Conservation (phyloP, 2,329 filamentous ascomycete genomes). For the Macroventuria anomochaeta region DNA sequence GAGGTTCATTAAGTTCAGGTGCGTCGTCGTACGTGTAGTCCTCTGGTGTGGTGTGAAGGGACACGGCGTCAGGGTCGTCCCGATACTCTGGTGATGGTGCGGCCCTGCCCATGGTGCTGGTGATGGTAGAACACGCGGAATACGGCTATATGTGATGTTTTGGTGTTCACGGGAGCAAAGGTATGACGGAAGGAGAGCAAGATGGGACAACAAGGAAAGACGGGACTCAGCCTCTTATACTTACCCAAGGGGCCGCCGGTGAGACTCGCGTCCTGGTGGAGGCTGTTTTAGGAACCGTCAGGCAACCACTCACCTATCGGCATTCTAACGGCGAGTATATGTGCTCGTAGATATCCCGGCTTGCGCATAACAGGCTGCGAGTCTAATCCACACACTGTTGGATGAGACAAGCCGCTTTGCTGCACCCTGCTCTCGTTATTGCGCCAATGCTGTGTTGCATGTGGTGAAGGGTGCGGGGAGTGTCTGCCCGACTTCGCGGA, state of each 20-base stretch:
- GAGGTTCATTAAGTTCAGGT: slow-evolving; percentile 42
- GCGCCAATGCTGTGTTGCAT: background rate
- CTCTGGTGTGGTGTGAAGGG: slow-evolving; percentile 49
- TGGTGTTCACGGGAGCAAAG: background rate
- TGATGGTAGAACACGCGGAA: background rate
- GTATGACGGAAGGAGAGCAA: background rate
- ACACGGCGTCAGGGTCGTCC: slow-evolving; percentile 49
- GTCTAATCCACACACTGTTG: too few species aligned
- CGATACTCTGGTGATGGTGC: slow-evolving; percentile 34
- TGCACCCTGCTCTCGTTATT: background rate
- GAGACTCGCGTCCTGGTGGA: slow-evolving; percentile 26
- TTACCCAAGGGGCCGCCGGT: slow-evolving; percentile 22
- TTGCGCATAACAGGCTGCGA: background rate
- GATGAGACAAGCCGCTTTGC: slow-evolving; percentile 1
- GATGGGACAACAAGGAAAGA: background rate
- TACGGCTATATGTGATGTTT: background rate
- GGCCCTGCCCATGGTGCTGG: slow-evolving; percentile 41
- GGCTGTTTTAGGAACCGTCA: slow-evolving; percentile 31
- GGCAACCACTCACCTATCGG: slow-evolving; percentile 31
- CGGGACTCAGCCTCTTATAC: slow-evolving; percentile 17
- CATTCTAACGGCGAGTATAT: slow-evolving; percentile 11
- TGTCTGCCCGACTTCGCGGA: background rate
- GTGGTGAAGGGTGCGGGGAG: slow-evolving; percentile 7
- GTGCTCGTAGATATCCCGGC: background rate
- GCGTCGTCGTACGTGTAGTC: slow-evolving; percentile 49